Evolutionary conservation across 768 basidiomycete genomes (phyloP), one percentile per base, ranked within the genome.

Genomic region (Cantharellus anzutake): DNA sequence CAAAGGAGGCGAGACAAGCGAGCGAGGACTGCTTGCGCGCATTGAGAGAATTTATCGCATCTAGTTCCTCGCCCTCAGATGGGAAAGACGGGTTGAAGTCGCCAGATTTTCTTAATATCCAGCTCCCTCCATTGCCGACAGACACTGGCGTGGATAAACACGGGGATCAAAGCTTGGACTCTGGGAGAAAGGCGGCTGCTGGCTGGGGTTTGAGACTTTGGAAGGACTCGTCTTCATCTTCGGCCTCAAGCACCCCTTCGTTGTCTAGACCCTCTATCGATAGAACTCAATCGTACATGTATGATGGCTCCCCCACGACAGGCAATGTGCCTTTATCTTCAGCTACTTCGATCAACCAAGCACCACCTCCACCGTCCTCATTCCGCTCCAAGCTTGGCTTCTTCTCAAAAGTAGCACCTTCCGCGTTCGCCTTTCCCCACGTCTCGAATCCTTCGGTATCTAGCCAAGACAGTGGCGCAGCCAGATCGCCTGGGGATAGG

Each of bases 11-110:
- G 2, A 76, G 81, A 55, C 82, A 89, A 66, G 93, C 93, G 2
- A 87, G 85, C 41, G 91, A 97, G 64, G 78, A 78, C 0, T 92
- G 89, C 67, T 80, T 86, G 63, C 81, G 79, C 59, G 87, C 85
- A 0, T 73, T 98, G 50, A 77, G 91, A 42, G 83, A 81, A 60
- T 97, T 71, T 60, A 71, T 74, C 56, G 67, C 69, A 5, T 60
- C 59, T 63, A 65, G 14, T 61, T 62, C 41, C 51, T 57, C 41
- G 50, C 4, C 41, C 4, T 4, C 11, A 58, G 61, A 37, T 40
- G 58, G 34, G 57, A 56, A 48, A 29, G 44, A 29, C 44, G 20
- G 20, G 20, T 29, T 29, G 20, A 29, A 29, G 20, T 48, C 44
- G 44, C 44, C 11, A 48, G 44, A 48, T 29, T 37, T 55, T 37